phyloP scores from a whole-genome alignment of 2,329 filamentous ascomycete species.

The Malbranchea zuffiana region DNA sequence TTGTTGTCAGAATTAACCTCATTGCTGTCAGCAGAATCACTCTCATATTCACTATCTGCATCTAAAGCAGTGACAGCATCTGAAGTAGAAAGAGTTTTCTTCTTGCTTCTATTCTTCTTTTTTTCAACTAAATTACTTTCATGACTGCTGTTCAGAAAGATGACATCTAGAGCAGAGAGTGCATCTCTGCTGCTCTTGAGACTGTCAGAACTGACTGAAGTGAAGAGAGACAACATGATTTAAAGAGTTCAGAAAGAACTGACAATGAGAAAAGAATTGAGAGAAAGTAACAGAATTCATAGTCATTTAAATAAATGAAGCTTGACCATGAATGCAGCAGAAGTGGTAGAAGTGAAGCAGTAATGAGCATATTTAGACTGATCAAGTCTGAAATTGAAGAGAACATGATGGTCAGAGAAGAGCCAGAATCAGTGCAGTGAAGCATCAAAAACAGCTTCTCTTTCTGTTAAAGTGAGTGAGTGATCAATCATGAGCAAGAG shows the following conservation, averaged over 20 bases:
- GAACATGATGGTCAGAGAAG: constrained; percentile 8
- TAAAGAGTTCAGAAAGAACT: constrained; percentile 2
- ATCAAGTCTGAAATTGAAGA: constrained; percentile 1
- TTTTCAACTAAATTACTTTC: constrained; percentile 12
- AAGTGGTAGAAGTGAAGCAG: neutral
- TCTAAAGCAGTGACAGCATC: too few species aligned
- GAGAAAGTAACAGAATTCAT: neutral
- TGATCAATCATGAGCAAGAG: constrained; percentile 4
- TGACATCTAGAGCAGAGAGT: constrained; percentile 13
- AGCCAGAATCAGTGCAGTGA: constrained; percentile 3
- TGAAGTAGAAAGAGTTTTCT: constrained; percentile 21
- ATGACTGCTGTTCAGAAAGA: constrained; percentile 16
- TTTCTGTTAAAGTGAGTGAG: neutral
- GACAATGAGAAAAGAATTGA: constrained; percentile 1
- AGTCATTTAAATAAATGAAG: neutral
- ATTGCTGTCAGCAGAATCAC: too few species aligned
- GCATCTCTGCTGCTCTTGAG: constrained; percentile 11
- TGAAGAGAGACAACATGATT: constrained; percentile 12
- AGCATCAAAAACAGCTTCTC: constrained; percentile 5
- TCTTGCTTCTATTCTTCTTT: constrained; percentile 8
- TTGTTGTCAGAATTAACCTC: constrained; percentile 12
- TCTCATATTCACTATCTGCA: too few species aligned
- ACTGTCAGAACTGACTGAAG: constrained; percentile 9
- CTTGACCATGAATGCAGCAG: neutral
- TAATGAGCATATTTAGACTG: neutral